A percentile compares a stretch with the other conserved stretches of the same genome.
Conservation (phyloP, 2,329 filamentous ascomycete genomes). For the Cryphonectria carpinicola region DNA sequence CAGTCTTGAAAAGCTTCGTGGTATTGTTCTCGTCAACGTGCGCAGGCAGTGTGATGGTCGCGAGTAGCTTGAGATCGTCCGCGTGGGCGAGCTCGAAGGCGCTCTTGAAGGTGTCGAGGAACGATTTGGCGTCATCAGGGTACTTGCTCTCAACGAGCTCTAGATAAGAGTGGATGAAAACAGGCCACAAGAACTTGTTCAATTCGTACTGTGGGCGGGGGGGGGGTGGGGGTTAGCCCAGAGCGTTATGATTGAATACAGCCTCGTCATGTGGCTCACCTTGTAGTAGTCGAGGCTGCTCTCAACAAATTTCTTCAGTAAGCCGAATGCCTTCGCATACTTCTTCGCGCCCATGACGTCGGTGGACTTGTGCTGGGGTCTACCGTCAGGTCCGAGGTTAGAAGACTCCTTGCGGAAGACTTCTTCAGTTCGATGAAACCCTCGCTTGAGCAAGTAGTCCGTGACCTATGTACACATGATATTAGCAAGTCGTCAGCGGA, state of each 20-base stretch:
- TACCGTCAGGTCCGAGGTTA: slow-evolving; percentile 78
- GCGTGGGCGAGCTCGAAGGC: slow-evolving; percentile 78
- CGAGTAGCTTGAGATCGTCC: slow-evolving; percentile 79
- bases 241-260: neutral
- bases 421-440: slow-evolving; percentile 89
- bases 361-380: slow-evolving; percentile 67
- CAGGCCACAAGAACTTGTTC: slow-evolving; percentile 84
- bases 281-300: slow-evolving; percentile 95
- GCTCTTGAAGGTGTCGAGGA: slow-evolving; percentile 69
- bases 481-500: slow-evolving; percentile 1
- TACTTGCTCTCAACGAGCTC: slow-evolving; percentile 76
- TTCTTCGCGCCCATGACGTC: slow-evolving; percentile 76
- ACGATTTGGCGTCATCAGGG: slow-evolving; percentile 71
- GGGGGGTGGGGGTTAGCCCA: too few relatives aligned
- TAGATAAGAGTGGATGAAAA: slow-evolving; percentile 92
- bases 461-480: slow-evolving; percentile 61
- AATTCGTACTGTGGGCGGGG: slow-evolving; percentile 77
- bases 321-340: slow-evolving; percentile 74
- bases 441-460: slow-evolving; percentile 94
- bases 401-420: slow-evolving; percentile 90
- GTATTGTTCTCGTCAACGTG: slow-evolving; percentile 78
- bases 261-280: slow-evolving; percentile 47
- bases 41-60: slow-evolving; percentile 72
- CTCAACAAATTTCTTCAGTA: slow-evolving; percentile 83
- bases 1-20: slow-evolving; percentile 80